Evolutionary conservation across 2,329 filamentous ascomycete genomes (phyloP), one percentile per base, ranked within the genome.

Genomic region (Phaeosphaeriaceae sp.): DNA sequence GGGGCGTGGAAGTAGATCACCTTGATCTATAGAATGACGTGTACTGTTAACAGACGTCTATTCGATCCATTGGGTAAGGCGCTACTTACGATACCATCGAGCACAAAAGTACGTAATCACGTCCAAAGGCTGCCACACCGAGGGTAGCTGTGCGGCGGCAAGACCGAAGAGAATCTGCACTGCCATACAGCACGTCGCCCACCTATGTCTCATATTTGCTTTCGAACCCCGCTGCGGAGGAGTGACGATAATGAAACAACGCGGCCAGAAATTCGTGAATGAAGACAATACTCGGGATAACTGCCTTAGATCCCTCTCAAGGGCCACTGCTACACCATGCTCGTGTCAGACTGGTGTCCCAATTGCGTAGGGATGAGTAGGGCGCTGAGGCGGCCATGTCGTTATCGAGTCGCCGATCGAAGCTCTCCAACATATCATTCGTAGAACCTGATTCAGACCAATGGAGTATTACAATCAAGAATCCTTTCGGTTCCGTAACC

Each of bases 41-140:
- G 31, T 9, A 13, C 3, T 7, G 31, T 36, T 13, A 36, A 13
- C 15, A 13, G 11, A 21, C 19, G 7, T 7, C 24, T 47, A 19
- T 20, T 17, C 9, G 6, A 24, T 3, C 3, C 2, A n/a, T 22
- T 40, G 15, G 17, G 36, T 15, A 40, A n/a, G 36, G 15, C 15
- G 4, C 13, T 1, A 51, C 56, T 51, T 49, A 53, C 62, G 59
- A 44, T 62, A 65, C 62, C 62, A 65, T 3, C 62, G 59, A 15
- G 60, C 56, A 51, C 62, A 65, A 21, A 60, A 65, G 42, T 65
- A 62, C 25, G 59, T 57, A 10, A 65, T 44, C 1, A 60, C 48
- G 27, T 65, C 59, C 36, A 49, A 31, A 1, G 62, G 62, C 27
- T 56, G 50, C 62, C 62, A 65, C 47, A 51, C 41, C 9, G 54